These are phyloP conservation scores for Neonectria sp. DNA, from an alignment of 2,329 filamentous ascomycete species.

Conservation along the genomic window DNA sequence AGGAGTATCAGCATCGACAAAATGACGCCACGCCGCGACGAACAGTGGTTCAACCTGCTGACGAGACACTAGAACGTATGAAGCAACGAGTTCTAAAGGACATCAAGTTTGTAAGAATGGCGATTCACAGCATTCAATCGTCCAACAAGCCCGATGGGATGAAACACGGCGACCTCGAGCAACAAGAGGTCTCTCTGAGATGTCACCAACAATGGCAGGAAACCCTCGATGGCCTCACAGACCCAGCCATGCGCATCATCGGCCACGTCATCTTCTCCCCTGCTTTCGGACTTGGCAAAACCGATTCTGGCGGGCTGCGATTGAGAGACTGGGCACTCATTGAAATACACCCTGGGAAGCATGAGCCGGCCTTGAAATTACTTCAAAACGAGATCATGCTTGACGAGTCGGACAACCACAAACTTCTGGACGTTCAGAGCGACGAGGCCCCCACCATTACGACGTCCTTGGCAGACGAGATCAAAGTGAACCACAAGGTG, in stretches of 20 bases:
- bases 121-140: not conserved
- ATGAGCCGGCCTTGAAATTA: not conserved
- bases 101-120: not conserved
- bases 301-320: not conserved
- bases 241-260: constrained; percentile 13
- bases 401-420: not conserved
- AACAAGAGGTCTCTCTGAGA: not conserved
- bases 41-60: constrained; percentile 22
- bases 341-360: constrained; percentile 21
- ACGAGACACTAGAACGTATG: not conserved
- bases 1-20: constrained; percentile 4
- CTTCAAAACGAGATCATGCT: not conserved
- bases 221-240: not conserved
- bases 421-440: not conserved
- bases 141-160: not conserved
- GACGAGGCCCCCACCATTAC: not conserved
- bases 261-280: constrained; percentile 24
- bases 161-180: not conserved
- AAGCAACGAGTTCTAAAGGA: not conserved
- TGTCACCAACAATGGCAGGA: not conserved
- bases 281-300: not conserved
- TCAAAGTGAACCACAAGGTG: not conserved
- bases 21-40: not conserved
- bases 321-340: constrained; percentile 32
- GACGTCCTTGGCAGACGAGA: not conserved